These are phyloP conservation scores for Physcomitrellopsis africana DNA, from an alignment of 225 moss, liverwort and hornwort species.

Conservation along the genomic window DNA sequence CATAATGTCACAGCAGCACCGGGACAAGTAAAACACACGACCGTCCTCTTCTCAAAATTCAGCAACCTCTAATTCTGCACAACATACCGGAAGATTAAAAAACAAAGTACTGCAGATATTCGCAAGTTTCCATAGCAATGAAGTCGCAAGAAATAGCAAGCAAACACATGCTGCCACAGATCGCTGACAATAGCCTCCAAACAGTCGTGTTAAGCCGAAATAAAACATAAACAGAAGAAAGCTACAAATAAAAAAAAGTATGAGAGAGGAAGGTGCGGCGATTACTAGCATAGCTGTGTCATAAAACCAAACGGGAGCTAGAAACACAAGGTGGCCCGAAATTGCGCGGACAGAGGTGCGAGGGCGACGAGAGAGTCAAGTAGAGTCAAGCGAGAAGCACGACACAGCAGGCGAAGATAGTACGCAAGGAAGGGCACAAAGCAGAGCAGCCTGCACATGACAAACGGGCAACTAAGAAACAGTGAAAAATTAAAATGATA, in stretches of 20 bases:
- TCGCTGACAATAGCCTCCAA: conserved; percentile 9
- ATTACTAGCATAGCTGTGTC: neutral
- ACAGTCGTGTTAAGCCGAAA: neutral
- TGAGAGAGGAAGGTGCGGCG: neutral
- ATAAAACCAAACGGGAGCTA: neutral
- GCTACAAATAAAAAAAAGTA: neutral
- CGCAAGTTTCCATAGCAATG: neutral
- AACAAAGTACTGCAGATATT: neutral
- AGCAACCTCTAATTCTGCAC: conserved; percentile 2
- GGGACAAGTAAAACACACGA: conserved; percentile 1
- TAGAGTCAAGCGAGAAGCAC: neutral
- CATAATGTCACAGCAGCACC: conserved; percentile 16
- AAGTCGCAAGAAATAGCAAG: neutral
- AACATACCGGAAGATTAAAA: neutral
- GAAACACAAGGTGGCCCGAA: neutral
- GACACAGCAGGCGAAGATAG: neutral
- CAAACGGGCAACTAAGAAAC: too few species aligned
- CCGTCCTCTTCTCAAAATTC: conserved; percentile 3
- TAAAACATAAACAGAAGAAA: neutral
- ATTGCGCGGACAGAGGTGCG: neutral
- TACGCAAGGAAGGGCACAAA: neutral
- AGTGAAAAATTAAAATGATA: too few species aligned
- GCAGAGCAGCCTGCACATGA: too few species aligned
- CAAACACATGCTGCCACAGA: neutral
- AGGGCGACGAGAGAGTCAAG: too few species aligned